These are phyloP conservation scores for Austroboletus novae-zelandiae DNA, from an alignment of 1,284 basidiomycete genomes.

Conservation along the genomic window DNA sequence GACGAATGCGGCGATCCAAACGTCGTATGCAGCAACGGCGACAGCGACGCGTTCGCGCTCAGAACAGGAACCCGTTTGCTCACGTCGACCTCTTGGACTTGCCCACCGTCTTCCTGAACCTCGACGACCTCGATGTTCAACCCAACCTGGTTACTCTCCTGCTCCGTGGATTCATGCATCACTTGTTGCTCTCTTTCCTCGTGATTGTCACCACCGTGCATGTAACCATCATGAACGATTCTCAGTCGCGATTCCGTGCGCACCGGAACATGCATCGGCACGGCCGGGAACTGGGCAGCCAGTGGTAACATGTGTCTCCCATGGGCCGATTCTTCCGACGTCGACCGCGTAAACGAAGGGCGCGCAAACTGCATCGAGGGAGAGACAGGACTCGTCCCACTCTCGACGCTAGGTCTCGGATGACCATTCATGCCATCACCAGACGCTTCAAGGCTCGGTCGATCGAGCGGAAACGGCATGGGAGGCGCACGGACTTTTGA, in stretches of 20 bases:
- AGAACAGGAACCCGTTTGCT: conserved; percentile 1
- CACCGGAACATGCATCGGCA: conserved; percentile 30
- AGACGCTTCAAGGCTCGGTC: conserved; percentile 16
- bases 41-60: conserved; percentile 20
- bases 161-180: conserved; percentile 19
- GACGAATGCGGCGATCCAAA: conserved; percentile 50
- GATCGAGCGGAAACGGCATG: conserved; percentile 24
- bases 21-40: conserved; percentile 52
- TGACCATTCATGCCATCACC: conserved; percentile 12
- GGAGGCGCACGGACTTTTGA: conserved; percentile 27
- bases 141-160: conserved; percentile 1
- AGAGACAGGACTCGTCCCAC: conserved; percentile 18
- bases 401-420: conserved; percentile 27
- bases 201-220: conserved; percentile 15
- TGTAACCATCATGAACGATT: conserved; percentile 26
- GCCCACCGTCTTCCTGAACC: conserved; percentile 15
- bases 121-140: conserved; percentile 19
- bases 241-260: conserved; percentile 32
- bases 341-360: conserved; percentile 18
- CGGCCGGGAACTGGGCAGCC: conserved; percentile 31
- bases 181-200: conserved; percentile 17
- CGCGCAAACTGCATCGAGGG: conserved; percentile 13
- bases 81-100: conserved; percentile 8
- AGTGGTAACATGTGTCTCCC: conserved; percentile 19
- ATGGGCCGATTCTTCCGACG: conserved; percentile 26